Conservation (phyloP, 495 filamentous ascomycete genomes). For the Penicillium crystallinum region DNA sequence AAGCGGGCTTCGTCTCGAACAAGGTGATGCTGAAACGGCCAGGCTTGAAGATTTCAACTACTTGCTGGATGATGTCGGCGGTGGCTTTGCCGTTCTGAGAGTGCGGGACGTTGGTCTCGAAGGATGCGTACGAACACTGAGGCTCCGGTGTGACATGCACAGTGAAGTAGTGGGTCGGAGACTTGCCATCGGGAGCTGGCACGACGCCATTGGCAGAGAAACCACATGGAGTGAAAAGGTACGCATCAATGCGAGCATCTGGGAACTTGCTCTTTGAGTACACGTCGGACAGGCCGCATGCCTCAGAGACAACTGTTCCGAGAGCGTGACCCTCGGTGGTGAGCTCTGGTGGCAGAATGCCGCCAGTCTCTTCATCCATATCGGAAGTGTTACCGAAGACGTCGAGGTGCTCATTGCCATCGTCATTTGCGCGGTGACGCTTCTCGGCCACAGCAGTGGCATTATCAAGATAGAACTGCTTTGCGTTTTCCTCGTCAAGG, state of each 20-base stretch:
- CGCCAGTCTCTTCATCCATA: slow-evolving; percentile 52
- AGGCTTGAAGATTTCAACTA: slow-evolving; percentile 91
- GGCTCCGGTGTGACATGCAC: slow-evolving; percentile 98
- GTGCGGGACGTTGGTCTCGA: slow-evolving; percentile 98
- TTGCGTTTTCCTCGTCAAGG: slow-evolving; percentile 83
- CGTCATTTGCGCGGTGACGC: slow-evolving; percentile 54
- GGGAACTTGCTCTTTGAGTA: slow-evolving; percentile 85
- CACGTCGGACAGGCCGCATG: slow-evolving; percentile 82
- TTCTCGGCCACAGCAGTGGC: slow-evolving; percentile 85
- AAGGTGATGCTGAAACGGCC: slow-evolving; percentile 95
- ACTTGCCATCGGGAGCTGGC: slow-evolving; percentile 63
- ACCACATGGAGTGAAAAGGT: slow-evolving; percentile 94
- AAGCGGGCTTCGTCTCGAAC: slow-evolving; percentile 76
- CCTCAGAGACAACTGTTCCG: slow-evolving; percentile 87
- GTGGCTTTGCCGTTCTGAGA: slow-evolving; percentile 83
- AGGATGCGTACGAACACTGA: slow-evolving; percentile 96
- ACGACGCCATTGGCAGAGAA: slow-evolving; percentile 98
- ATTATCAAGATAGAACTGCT: slow-evolving; percentile 93
- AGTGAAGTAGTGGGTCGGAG: slow-evolving; percentile 88
- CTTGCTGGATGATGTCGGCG: slow-evolving; percentile 84
- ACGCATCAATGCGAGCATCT: slow-evolving; percentile 91
- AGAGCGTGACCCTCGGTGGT: slow-evolving; percentile 93
- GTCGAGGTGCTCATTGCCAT: slow-evolving; percentile 57
- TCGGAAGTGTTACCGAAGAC: slow-evolving; percentile 77
- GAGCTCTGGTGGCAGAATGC: slow-evolving; percentile 62